Evolutionary conservation across 2,329 filamentous ascomycete species (phyloP).

Genomic region (Xylariaceae sp.): DNA sequence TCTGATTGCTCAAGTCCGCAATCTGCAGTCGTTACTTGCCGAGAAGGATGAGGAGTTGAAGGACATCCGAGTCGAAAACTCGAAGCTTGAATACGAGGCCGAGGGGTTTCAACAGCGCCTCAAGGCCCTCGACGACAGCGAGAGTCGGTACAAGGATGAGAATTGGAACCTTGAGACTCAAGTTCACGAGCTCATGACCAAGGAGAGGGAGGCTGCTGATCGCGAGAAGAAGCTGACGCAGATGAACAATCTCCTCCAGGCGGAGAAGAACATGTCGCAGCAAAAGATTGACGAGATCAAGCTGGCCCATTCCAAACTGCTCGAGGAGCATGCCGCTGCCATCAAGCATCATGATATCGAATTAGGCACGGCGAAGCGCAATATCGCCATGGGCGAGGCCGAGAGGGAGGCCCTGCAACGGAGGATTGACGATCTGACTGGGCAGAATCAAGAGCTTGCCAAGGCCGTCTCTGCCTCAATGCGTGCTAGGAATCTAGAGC

Average conservation of each 20-base stretch:
- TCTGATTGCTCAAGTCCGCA: constrained; percentile 86
- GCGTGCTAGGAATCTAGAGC: constrained; percentile 61
- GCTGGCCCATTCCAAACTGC: constrained; percentile 68
- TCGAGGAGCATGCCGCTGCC: constrained; percentile 70
- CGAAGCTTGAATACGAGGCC: constrained; percentile 74
- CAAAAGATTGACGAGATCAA: constrained; percentile 89
- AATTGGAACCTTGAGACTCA: constrained; percentile 97
- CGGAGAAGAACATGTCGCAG: constrained; percentile 72
- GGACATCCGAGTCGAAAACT: constrained; percentile 66
- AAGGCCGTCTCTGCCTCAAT: constrained; percentile 68
- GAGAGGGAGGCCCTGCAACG: constrained; percentile 74
- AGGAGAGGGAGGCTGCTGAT: constrained; percentile 70
- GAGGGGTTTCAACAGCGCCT: constrained; percentile 76
- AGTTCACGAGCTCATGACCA: constrained; percentile 73
- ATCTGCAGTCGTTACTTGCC: constrained; percentile 75
- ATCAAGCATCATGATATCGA: constrained; percentile 87
- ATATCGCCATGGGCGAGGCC: constrained; percentile 68
- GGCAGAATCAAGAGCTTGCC: constrained; percentile 87
- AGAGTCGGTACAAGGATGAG: constrained; percentile 94
- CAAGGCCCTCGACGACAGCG: constrained; percentile 81
- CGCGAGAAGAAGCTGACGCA: constrained; percentile 78
- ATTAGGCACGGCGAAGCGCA: constrained; percentile 75
- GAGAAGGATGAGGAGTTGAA: constrained; percentile 87
- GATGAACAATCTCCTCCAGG: constrained; percentile 60
- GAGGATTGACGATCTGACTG: constrained; percentile 80